These are phyloP conservation scores for Candida pseudoviswanathii DNA, from an alignment of 1,139 yeast species.

Conservation along the genomic window DNA sequence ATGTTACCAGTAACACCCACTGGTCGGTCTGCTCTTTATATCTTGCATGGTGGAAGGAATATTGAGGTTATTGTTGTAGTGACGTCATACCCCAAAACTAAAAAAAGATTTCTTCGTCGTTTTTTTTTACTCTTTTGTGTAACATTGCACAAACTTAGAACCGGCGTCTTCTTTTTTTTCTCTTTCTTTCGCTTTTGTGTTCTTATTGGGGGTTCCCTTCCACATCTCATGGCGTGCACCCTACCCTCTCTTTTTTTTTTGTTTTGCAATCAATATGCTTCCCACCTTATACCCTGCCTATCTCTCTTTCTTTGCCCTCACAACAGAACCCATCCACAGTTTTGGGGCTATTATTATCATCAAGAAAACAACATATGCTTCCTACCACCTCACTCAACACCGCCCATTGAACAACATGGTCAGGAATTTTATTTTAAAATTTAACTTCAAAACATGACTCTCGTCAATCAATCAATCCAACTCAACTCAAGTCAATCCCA, in stretches of 20 bases:
- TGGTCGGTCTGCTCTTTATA: too few relatives aligned
- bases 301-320: too few relatives aligned
- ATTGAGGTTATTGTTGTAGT: not conserved
- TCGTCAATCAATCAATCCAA: not conserved
- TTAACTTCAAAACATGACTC: slow-evolving; percentile 1
- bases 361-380: not conserved
- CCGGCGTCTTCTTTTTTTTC: not conserved
- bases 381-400: not conserved
- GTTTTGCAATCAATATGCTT: not conserved
- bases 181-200: not conserved
- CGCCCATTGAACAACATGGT: not conserved
- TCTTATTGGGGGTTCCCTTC: too few relatives aligned
- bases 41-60: not conserved
- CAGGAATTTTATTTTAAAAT: not conserved
- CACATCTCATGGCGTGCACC: too few relatives aligned
- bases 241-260: too few relatives aligned
- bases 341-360: too few relatives aligned
- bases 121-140: not conserved
- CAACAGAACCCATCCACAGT: too few relatives aligned
- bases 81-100: not conserved
- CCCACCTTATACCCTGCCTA: too few relatives aligned
- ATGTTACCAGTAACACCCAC: not conserved
- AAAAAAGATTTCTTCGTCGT: not conserved
- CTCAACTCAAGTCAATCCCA: not conserved
- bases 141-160: not conserved